Evolutionary conservation across 2,329 filamentous ascomycete genomes (phyloP), one percentile per base, ranked within the genome.

Genomic region (Westerdykella aurantiaca): DNA sequence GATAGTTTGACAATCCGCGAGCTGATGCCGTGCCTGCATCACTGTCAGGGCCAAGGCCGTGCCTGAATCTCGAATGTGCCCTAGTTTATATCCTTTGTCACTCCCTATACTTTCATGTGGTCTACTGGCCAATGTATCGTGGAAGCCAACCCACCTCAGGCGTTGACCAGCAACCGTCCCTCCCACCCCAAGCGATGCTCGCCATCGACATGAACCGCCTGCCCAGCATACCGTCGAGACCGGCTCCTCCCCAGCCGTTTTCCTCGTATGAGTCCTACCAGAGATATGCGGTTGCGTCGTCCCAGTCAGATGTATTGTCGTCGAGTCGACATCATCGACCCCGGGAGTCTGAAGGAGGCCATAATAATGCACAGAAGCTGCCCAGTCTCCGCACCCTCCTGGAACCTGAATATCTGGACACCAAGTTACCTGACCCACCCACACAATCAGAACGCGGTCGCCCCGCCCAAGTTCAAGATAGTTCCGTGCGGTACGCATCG

Each of bases 131-230:
- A 53, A 56, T 60, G 50, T 53, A 59, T 59, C 56, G 56, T 60
- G 55, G 53, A 60, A 58, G 42, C 49, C 51, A 55, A 58, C 56
- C 57, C 49, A 55, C 57, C 50, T 53, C 55, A 49, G 53, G 43
- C 53, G 47, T 49, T 49, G 51, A 58, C 52, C 55, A 38, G 52
- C 57, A 46, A 56, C 43, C 48, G 43, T 49, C 50, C 47, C 51
- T 47, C 48, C 46, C 50, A 38, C 39, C 53, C 45, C 46, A 51
- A 58, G 54, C 52, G 48, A 66, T 64, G 60, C 56, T 66, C 59
- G 85, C 85, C 22, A 86, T 86, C 40, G 75, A 85, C 34, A 89
- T 95, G 54, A 87, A 94, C 58, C 88, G 88, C 17, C 85, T 94
- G 64, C 76, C 77, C 2, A 88, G 94, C 43, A 95, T 95, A 62